phyloP scores from a whole-genome alignment of 116 monocot genomes.

The Thalassia testudinum region DNA sequence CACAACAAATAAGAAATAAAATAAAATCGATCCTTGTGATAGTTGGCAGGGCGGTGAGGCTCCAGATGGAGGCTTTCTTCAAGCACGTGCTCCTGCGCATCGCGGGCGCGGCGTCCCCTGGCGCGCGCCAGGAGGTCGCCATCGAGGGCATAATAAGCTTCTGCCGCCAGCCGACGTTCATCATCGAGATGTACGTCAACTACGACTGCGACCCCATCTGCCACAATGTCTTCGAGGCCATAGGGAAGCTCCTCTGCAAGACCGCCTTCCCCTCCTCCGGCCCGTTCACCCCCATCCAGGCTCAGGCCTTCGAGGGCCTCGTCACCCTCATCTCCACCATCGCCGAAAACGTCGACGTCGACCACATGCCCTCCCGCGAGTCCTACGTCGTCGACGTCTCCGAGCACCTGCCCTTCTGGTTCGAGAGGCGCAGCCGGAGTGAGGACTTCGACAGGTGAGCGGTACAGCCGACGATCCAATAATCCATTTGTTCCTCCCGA shows the following conservation, averaged over 20 bases:
- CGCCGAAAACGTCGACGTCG: conserved; percentile 35
- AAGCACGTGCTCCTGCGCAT: conserved; percentile 40
- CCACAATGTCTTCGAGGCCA: conserved; percentile 59
- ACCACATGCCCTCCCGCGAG: conserved; percentile 8
- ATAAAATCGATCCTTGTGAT: no score
- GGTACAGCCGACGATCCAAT: no score
- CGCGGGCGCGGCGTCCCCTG: conserved; percentile 12
- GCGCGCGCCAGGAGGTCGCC: conserved; percentile 71
- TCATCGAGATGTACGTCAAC: conserved; percentile 71
- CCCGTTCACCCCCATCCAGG: conserved; percentile 44
- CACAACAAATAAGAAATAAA: no score
- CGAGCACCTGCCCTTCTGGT: conserved; percentile 57
- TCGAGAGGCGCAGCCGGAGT: conserved; percentile 14
- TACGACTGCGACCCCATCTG: conserved; percentile 76
- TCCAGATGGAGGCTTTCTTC: no score
- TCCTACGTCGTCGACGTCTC: conserved; percentile 29
- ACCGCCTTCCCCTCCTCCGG: conserved; percentile 31
- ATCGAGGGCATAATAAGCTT: conserved; percentile 58
- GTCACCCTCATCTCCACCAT: conserved; percentile 38
- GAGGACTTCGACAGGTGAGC: no score
- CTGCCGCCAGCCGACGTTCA: conserved; percentile 61
- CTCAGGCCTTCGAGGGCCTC: conserved; percentile 75
- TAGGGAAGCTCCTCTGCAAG: conserved; percentile 61
- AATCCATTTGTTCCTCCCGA: no score
- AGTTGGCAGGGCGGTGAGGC: no score